Evolutionary conservation across 2,329 filamentous ascomycete genomes (phyloP).

Genomic region (Clarireedia sp.): DNA sequence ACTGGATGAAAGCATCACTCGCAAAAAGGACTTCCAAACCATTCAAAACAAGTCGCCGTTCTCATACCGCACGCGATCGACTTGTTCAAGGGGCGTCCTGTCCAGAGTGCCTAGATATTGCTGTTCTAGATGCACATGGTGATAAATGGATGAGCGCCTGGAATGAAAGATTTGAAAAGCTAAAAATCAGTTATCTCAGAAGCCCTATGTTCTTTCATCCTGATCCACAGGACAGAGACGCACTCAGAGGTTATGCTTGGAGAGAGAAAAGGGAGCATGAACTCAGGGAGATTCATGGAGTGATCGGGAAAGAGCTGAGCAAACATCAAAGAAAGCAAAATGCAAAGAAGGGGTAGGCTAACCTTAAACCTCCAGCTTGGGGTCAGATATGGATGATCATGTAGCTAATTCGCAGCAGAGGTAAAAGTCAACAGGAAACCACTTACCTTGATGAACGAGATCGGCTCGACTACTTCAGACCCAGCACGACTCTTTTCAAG

Average conservation of each 20-base stretch:
- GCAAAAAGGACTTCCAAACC: constrained; percentile 34
- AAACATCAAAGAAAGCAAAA: constrained; percentile 69
- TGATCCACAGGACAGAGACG: constrained; percentile 68
- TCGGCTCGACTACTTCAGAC: constrained; percentile 61
- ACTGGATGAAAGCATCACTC: constrained; percentile 60
- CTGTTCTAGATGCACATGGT: constrained; percentile 60
- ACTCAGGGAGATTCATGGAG: constrained; percentile 61
- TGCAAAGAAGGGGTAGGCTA: constrained; percentile 37
- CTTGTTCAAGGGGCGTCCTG: constrained; percentile 16
- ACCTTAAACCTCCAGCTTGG: neutral
- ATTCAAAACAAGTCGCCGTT: constrained; percentile 28
- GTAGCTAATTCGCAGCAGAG: constrained; percentile 23
- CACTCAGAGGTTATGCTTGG: constrained; percentile 61
- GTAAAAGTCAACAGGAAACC: constrained; percentile 25
- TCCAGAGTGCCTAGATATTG: constrained; percentile 32
- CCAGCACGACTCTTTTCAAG: constrained; percentile 52
- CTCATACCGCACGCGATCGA: constrained; percentile 31
- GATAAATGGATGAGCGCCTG: constrained; percentile 62
- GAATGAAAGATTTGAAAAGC: constrained; percentile 59
- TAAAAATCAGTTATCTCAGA: constrained; percentile 63
- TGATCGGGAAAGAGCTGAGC: constrained; percentile 71
- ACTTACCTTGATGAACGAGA: constrained; percentile 52
- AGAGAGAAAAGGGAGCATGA: constrained; percentile 50
- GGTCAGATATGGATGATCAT: neutral
- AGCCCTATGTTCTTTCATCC: constrained; percentile 81